Evolutionary conservation across 352 stramenopile genomes (phyloP).

Genomic region (Phytophthora ramorum): DNA sequence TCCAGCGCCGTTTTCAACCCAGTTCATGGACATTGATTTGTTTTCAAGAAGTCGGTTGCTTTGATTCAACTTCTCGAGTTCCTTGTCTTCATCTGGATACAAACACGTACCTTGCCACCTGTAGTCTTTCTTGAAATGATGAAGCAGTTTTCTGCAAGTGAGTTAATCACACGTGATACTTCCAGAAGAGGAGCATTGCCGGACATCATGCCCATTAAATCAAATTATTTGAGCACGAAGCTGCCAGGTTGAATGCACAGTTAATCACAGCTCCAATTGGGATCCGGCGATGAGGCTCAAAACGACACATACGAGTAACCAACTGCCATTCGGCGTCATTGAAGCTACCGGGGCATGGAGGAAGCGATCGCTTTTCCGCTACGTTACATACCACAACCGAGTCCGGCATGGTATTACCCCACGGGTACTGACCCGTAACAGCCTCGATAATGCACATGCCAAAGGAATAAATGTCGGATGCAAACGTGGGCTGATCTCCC

Average conservation of each 20-base stretch:
- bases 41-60: no score
- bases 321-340: slow-evolving; percentile 12
- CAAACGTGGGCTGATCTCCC: slow-evolving; percentile 10
- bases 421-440: slow-evolving; percentile 16
- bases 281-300: slow-evolving; percentile 4
- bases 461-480: slow-evolving; percentile 23
- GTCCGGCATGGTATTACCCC: slow-evolving; percentile 14
- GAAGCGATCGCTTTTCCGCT: slow-evolving; percentile 1
- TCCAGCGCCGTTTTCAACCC: background rate
- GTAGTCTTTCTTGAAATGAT: no score
- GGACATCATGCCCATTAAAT: no score
- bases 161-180: no score
- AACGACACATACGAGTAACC: slow-evolving; percentile 14
- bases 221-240: background rate
- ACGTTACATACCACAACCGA: slow-evolving; percentile 7
- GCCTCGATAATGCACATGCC: slow-evolving; percentile 24
- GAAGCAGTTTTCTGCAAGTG: no score
- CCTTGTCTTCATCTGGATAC: no score
- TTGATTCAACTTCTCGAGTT: no score
- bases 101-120: no score
- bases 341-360: background rate
- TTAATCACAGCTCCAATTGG: slow-evolving; percentile 11
- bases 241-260: slow-evolving; percentile 7
- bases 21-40: no score
- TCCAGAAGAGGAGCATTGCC: no score